Percentiles rank a stretch among this genome's conserved stretches.
phyloP scores from a whole-genome alignment of 345 rosid species.

The Citrus sinensis region DNA sequence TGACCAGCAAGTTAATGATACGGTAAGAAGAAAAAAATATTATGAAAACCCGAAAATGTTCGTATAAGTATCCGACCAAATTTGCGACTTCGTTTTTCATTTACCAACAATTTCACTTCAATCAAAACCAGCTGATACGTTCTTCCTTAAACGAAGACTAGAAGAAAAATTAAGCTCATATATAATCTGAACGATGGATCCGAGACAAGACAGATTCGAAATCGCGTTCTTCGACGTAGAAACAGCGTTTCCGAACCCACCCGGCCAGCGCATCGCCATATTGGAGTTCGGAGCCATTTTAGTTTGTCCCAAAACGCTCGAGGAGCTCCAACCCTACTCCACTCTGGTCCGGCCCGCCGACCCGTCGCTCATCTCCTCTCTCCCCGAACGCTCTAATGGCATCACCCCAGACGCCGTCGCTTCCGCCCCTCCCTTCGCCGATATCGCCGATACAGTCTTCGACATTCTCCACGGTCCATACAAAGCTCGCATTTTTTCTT shows the following conservation, averaged over 20 bases:
- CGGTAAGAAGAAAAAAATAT: background rate
- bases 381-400: slow-evolving; percentile 67
- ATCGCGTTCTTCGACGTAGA: slow-evolving; percentile 92
- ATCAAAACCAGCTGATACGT: background rate
- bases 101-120: background rate
- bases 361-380: slow-evolving; percentile 50
- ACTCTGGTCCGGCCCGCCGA: slow-evolving; percentile 72
- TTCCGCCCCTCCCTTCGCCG: slow-evolving; percentile 58
- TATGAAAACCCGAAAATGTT: background rate
- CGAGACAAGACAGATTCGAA: slow-evolving; percentile 44
- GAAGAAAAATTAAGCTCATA: no score
- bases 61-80: background rate
- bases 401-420: slow-evolving; percentile 52
- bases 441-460: slow-evolving; percentile 71
- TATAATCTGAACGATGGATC: slow-evolving; percentile 22
- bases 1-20: no score
- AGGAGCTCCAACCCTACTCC: slow-evolving; percentile 61
- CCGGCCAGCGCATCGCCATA: slow-evolving; percentile 57
- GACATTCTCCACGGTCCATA: slow-evolving; percentile 65
- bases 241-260: slow-evolving; percentile 62
- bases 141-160: background rate
- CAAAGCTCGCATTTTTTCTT: background rate
- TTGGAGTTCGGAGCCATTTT: slow-evolving; percentile 89
- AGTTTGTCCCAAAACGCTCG: slow-evolving; percentile 74
- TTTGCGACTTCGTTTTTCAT: background rate